Evolutionary conservation across 352 stramenopile genomes (phyloP), one percentile per base, ranked within the genome.

Genomic region (Phytophthora vignae): DNA sequence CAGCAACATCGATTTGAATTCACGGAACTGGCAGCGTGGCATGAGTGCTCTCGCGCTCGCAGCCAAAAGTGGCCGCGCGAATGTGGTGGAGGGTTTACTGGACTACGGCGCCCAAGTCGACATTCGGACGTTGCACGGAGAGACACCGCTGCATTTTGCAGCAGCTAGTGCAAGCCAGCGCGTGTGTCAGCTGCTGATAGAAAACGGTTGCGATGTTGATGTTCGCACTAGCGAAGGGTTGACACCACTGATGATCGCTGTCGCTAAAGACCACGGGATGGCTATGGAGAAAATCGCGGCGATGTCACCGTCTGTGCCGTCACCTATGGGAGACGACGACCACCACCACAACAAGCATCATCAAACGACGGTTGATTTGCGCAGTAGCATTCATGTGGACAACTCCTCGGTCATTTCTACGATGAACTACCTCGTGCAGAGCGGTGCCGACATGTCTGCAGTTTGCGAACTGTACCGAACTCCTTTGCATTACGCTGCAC

Each of bases 121-220:
- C 17, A 80, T 92, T 33, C 73, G 54, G 12, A 87, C 89, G 36
- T 63, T 97, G 25, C 73, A 82, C 22, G 90, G 90, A 15, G 85
- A 96, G 25, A 91, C 90, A 6, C 80, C 90, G 19, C 72, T 97
- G 0, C 90, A 97, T 66, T 95, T 95, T 62, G 90, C 87, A 21
- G 88, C 90, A 25, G 82, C 83, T 25, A 87, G 87, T 38, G 86
- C 81, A 3, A 84, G 80, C 44, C 82, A 82, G 25, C 74, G 77
- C 25, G 85, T 93, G 44, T 94, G 87, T 58, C 72, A 90, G 57
- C 63, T 92, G 11, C 66, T 96, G 11, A 78, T 95, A n/a, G 85
- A 94, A 46, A 82, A 84, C 25, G 87, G 90, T 36, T 86, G 82
- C 36, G 70, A 84, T 64, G 76, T 95, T 19, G 82, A 96, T 67